A percentile compares a stretch with the other conserved stretches of the same genome.
These are phyloP conservation scores for Trichoderma semiorbis DNA, from an alignment of 2,329 filamentous ascomycete species.

Conservation along the genomic window DNA sequence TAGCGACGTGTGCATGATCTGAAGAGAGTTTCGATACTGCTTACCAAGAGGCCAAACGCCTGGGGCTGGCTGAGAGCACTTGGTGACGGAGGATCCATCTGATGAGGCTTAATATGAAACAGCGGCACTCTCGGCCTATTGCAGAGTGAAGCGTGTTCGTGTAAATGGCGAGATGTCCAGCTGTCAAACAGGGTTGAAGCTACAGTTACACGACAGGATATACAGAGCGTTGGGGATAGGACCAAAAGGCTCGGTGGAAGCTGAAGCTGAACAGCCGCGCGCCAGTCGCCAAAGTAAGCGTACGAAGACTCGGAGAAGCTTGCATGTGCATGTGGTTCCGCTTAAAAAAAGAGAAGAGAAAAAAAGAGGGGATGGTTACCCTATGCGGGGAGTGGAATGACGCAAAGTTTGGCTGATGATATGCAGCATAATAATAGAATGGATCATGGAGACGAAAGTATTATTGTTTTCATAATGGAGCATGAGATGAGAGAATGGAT, in stretches of 20 bases:
- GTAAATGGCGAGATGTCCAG: neutral
- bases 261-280: constrained; percentile 8
- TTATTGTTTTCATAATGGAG: neutral
- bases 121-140: neutral
- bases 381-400: neutral
- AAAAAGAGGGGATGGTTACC: constrained; percentile 5
- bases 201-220: neutral
- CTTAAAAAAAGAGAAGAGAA: neutral
- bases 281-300: constrained; percentile 4
- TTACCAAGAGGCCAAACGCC: constrained; percentile 32
- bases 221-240: neutral
- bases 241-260: neutral
- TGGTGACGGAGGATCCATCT: neutral
- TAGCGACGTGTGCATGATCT: neutral
- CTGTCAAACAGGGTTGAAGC: neutral
- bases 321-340: neutral
- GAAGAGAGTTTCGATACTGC: constrained; percentile 11
- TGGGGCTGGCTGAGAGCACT: constrained; percentile 22
- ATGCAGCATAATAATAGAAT: neutral
- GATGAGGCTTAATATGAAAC: neutral
- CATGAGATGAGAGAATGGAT: neutral
- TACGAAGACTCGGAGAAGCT: neutral
- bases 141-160: neutral
- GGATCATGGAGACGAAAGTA: neutral
- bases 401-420: neutral